Percentiles rank a stretch among this genome's conserved stretches.
Evolutionary conservation across 2,329 filamentous ascomycete genomes (phyloP).

Genomic region (Aschersonia sp.): DNA sequence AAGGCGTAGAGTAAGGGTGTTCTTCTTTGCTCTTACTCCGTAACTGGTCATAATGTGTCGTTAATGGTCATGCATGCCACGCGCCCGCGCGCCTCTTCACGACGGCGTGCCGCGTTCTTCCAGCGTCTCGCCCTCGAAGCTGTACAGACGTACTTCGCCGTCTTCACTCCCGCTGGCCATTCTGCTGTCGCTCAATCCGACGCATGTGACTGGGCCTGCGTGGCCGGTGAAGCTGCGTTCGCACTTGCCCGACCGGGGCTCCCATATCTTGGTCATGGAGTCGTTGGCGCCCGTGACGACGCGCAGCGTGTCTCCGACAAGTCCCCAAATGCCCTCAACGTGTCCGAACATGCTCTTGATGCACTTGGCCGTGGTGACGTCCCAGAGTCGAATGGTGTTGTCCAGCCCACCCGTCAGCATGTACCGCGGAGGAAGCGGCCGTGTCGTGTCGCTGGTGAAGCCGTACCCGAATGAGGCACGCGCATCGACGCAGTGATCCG

Average conservation of each 20-base stretch:
- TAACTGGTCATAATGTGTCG: no score
- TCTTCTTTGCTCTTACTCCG: no score
- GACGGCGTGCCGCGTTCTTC: slow-evolving; percentile 37
- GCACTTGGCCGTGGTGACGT: slow-evolving; percentile 67
- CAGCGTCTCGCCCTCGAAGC: slow-evolving; percentile 44
- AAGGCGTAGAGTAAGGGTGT: not conserved
- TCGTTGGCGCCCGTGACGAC: slow-evolving; percentile 87
- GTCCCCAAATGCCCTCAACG: slow-evolving; percentile 87
- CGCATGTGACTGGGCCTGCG: slow-evolving; percentile 80
- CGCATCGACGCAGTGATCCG: slow-evolving; percentile 23
- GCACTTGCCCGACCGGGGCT: slow-evolving; percentile 79
- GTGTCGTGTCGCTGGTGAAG: slow-evolving; percentile 45
- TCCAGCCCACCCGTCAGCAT: slow-evolving; percentile 90
- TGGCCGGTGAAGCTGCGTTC: slow-evolving; percentile 89
- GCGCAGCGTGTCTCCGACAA: slow-evolving; percentile 77
- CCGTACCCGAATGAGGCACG: slow-evolving; percentile 43
- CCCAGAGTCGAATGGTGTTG: slow-evolving; percentile 85
- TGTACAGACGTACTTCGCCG: slow-evolving; percentile 76
- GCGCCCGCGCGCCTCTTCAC: slow-evolving; percentile 10
- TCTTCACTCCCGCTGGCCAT: slow-evolving; percentile 92
- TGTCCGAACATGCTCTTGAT: slow-evolving; percentile 93
- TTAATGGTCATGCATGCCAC: no score
- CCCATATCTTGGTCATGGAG: slow-evolving; percentile 88
- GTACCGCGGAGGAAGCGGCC: slow-evolving; percentile 70
- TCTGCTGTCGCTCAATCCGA: slow-evolving; percentile 76